A percentile compares a stretch with the other conserved stretches of the same genome.
Conservation (phyloP, 768 basidiomycete genomes). For the Mycena floridula region DNA sequence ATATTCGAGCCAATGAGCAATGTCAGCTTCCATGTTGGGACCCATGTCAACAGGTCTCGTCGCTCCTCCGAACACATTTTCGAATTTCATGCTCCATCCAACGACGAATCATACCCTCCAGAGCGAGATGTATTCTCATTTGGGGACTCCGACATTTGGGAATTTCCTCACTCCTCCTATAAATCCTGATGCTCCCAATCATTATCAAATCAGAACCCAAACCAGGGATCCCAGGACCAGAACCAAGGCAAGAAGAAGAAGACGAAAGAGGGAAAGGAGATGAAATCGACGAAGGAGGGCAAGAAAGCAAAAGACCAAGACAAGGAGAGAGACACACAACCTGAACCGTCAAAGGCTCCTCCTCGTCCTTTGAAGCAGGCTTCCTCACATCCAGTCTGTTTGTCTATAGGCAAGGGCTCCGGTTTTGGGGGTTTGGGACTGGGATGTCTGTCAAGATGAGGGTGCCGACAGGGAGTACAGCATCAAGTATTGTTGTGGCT, state of each 20-base stretch:
- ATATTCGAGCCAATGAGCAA: background rate
- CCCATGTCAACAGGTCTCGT: slow-evolving; percentile 2
- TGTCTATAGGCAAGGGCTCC: no score
- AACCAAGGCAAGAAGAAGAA: no score
- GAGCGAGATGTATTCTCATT: slow-evolving; percentile 21
- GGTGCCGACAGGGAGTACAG: slow-evolving; percentile 33
- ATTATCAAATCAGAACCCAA: slow-evolving; percentile 6
- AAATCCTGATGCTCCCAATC: slow-evolving; percentile 12
- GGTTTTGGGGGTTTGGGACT: slow-evolving; percentile 27
- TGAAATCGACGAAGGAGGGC: slow-evolving; percentile 23
- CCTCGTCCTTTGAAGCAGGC: slow-evolving; percentile 67
- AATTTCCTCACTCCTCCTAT: slow-evolving; percentile 33
- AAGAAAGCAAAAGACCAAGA: slow-evolving; percentile 24
- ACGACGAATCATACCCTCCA: background rate
- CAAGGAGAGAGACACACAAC: slow-evolving; percentile 20
- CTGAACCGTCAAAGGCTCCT: slow-evolving; percentile 34
- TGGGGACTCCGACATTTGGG: slow-evolving; percentile 29
- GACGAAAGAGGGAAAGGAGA: no score
- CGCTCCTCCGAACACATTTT: background rate
- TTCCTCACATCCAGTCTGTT: slow-evolving; percentile 36
- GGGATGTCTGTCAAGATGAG: slow-evolving; percentile 52
- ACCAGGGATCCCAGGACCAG: slow-evolving; percentile 27
- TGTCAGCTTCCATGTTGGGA: background rate
- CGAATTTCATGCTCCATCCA: no score
- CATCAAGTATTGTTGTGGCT: slow-evolving; percentile 23